Percentiles rank a stretch among this genome's conserved stretches.
These are phyloP conservation scores for Boletus bicolor DNA, from an alignment of 768 basidiomycete genomes.

Conservation along the genomic window DNA sequence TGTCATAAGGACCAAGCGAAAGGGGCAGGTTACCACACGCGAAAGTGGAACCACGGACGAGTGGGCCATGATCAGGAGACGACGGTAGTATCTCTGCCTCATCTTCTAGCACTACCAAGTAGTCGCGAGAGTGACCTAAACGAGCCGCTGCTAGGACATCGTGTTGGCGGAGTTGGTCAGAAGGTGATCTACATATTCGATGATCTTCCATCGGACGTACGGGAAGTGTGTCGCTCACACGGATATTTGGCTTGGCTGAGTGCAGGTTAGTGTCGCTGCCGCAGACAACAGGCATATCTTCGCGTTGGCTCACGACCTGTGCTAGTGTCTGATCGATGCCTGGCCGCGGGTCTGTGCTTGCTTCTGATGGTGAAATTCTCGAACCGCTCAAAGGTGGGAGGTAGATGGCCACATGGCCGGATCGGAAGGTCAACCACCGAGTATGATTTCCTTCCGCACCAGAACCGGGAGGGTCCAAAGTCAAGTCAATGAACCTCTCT, in stretches of 20 bases:
- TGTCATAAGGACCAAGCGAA: constrained; percentile 34
- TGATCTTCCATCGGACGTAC: neutral
- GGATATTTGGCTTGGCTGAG: neutral
- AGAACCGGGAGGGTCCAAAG: neutral
- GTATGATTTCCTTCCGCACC: neutral
- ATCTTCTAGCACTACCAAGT: neutral
- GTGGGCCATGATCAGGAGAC: neutral
- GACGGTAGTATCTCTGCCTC: neutral
- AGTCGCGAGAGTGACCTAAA: neutral
- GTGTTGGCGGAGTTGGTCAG: neutral
- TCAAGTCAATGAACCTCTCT: constrained; percentile 10
- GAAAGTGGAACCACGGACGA: neutral
- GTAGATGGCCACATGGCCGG: constrained; percentile 21
- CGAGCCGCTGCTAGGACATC: neutral
- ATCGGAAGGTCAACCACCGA: constrained; percentile 27
- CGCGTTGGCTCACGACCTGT: neutral
- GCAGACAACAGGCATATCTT: neutral
- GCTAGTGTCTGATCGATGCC: neutral
- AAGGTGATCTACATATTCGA: neutral
- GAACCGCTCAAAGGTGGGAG: neutral
- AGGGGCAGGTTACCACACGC: constrained; percentile 7
- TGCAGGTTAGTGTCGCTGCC: neutral
- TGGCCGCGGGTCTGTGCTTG: neutral
- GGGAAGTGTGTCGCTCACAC: neutral
- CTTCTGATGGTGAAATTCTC: neutral